phyloP scores from a whole-genome alignment of 768 basidiomycete species.

The Amanita jacksonii region DNA sequence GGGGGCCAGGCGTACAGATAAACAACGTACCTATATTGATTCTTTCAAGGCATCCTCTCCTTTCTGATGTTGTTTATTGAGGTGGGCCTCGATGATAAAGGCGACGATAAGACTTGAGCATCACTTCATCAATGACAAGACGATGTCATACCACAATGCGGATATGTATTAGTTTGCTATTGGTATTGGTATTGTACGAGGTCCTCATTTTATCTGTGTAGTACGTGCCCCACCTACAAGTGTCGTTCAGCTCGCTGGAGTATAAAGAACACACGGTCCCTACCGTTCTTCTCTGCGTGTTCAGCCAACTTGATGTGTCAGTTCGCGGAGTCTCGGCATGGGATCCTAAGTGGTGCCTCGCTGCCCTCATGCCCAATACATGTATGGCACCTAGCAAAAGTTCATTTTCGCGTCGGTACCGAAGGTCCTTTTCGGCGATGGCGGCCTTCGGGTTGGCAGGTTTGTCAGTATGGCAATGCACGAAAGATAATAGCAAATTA shows the following conservation, averaged over 20 bases:
- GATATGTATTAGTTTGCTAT: too few species aligned
- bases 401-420: conserved; percentile 70
- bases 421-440: conserved; percentile 45
- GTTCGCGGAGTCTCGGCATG: conserved; percentile 31
- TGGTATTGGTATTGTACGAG: too few species aligned
- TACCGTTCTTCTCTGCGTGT: conserved; percentile 50
- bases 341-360: conserved; percentile 50
- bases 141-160: too few species aligned
- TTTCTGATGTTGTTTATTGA: conserved; percentile 51
- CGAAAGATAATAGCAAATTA: conserved; percentile 15
- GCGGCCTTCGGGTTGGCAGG: background rate
- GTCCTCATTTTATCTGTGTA: background rate
- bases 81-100: conserved; percentile 53
- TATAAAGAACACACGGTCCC: conserved; percentile 7
- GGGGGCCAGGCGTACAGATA: too few species aligned
- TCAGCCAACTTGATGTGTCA: conserved; percentile 61
- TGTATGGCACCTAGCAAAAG: conserved; percentile 76
- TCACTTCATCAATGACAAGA: conserved; percentile 36
- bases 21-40: conserved; percentile 59
- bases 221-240: conserved; percentile 3
- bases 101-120: conserved; percentile 52
- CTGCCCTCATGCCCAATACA: conserved; percentile 52
- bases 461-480: background rate
- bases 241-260: background rate
- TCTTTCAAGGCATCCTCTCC: conserved; percentile 48